A percentile compares a stretch with the other conserved stretches of the same genome.
phyloP scores from a whole-genome alignment of 2,329 filamentous ascomycete species.

The Tolypocladium amazonense region DNA sequence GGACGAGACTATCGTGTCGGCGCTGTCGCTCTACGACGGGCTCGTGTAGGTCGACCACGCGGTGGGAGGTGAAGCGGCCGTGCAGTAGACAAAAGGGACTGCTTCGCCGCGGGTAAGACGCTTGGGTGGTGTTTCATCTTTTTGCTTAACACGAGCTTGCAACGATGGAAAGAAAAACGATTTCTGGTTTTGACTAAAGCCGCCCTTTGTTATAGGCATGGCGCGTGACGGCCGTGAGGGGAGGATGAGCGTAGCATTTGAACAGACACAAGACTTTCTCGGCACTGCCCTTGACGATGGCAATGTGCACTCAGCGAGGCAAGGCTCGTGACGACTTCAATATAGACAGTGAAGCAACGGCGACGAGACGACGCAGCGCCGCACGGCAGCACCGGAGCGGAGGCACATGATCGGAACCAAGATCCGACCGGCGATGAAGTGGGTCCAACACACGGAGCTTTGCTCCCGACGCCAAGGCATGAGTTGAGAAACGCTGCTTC shows the following conservation, averaged over 20 bases:
- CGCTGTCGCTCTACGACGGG: conserved; percentile 90
- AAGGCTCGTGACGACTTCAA: background rate
- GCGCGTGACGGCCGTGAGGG: background rate
- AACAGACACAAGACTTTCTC: background rate
- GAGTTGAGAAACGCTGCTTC: too few species aligned
- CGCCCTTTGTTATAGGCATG: background rate
- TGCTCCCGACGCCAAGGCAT: too few species aligned
- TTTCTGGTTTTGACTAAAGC: background rate
- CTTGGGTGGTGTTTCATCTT: background rate
- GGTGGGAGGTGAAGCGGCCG: background rate
- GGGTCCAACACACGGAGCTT: too few species aligned
- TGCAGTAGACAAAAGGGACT: background rate
- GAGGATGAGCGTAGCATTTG: background rate
- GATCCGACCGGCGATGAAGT: too few species aligned
- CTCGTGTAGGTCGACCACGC: conserved; percentile 52
- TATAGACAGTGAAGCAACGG: background rate
- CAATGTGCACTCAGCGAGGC: background rate
- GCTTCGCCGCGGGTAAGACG: background rate
- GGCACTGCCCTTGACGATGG: background rate
- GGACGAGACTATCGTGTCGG: conserved; percentile 97
- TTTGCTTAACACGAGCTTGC: background rate
- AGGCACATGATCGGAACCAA: too few species aligned
- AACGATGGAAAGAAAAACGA: too few species aligned
- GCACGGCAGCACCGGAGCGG: too few species aligned
- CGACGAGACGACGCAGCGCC: background rate